phyloP scores from a whole-genome alignment of 352 stramenopile genomes.

The Phytophthora palmivora region DNA sequence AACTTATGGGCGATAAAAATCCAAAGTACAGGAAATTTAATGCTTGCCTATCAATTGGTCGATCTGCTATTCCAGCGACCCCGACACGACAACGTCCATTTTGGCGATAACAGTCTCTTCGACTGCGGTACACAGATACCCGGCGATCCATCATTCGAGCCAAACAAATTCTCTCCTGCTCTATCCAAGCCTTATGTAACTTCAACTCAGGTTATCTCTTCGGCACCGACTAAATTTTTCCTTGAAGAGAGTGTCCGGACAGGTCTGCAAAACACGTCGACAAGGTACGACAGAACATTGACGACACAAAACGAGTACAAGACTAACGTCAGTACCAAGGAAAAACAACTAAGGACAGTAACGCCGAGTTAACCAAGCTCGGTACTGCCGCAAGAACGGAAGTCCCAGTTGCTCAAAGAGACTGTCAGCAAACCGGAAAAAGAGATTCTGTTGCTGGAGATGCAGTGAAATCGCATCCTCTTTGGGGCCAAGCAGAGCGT shows the following conservation, averaged over 20 bases:
- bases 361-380: constrained; percentile 18
- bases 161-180: no score
- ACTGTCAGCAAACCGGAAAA: constrained; percentile 8
- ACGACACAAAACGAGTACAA: no score
- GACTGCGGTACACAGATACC: no score
- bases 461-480: constrained; percentile 15
- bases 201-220: no score
- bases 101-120: neutral
- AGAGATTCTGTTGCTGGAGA: no score
- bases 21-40: no score
- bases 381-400: constrained; percentile 13
- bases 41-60: no score
- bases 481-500: constrained; percentile 11
- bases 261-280: neutral
- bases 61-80: constrained; percentile 6
- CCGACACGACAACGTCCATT: neutral
- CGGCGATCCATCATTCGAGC: no score
- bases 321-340: neutral
- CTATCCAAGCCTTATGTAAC: no score
- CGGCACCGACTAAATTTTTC: neutral
- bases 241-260: neutral
- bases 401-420: constrained; percentile 4
- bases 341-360: constrained; percentile 9
- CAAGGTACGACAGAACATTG: neutral
- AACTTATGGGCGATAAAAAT: no score